phyloP scores from a whole-genome alignment of 345 rosid genomes.

The Linum lewisii region DNA sequence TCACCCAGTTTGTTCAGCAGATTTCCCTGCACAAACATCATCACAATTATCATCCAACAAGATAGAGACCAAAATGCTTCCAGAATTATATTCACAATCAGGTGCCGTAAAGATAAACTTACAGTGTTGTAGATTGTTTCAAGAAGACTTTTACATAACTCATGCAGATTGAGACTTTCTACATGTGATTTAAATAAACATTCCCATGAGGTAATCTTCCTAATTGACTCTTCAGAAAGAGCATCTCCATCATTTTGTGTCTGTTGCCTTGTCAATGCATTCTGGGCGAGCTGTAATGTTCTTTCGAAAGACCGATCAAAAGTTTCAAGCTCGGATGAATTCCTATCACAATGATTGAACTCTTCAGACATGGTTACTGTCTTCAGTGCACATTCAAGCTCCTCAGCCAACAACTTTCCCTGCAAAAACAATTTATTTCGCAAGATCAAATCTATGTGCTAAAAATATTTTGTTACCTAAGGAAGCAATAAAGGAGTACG shows the following conservation, averaged over 20 bases:
- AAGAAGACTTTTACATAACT: conserved; percentile 38
- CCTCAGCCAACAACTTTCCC: conserved; percentile 52
- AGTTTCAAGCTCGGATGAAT: conserved; percentile 24
- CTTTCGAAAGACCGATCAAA: conserved; percentile 30
- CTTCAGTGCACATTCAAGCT: conserved; percentile 26
- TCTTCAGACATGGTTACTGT: conserved; percentile 7
- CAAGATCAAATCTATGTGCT: not conserved
- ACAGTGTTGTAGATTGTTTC: conserved; percentile 43
- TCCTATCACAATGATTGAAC: conserved; percentile 9
- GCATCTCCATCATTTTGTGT: conserved; percentile 20
- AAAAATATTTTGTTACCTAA: not conserved
- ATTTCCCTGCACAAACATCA: conserved; percentile 41
- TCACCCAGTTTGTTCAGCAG: conserved; percentile 29
- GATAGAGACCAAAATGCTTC: conserved; percentile 12
- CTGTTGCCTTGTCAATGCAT: conserved; percentile 36
- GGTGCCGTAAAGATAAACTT: conserved; percentile 13
- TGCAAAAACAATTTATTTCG: conserved; percentile 19
- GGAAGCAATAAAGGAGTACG: conserved; percentile 4
- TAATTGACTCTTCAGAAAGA: conserved; percentile 30
- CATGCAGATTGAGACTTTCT: conserved; percentile 36
- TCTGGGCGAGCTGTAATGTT: conserved; percentile 29
- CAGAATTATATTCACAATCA: not conserved
- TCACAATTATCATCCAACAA: conserved; percentile 11
- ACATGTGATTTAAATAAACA: conserved; percentile 37
- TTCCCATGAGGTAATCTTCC: conserved; percentile 58